Conservation (phyloP, 2,329 filamentous ascomycete genomes). For the Colletotrichum chrysophilum region DNA sequence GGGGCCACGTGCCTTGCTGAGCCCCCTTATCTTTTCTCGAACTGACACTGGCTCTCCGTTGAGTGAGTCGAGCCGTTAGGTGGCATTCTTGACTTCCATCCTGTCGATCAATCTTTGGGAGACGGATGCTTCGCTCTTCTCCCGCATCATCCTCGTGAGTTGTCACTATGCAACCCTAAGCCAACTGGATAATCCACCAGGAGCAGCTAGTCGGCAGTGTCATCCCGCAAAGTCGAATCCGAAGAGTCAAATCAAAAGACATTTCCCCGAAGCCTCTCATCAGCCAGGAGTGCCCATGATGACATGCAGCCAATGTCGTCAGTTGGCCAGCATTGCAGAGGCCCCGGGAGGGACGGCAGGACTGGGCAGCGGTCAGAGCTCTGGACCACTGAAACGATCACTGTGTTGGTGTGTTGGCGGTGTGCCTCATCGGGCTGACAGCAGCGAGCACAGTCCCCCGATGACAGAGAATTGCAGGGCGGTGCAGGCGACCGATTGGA, state of each 20-base stretch:
- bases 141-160: background rate
- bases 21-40: background rate
- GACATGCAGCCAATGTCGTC: background rate
- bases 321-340: background rate
- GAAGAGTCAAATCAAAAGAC: background rate
- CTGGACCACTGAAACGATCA: constrained; percentile 9
- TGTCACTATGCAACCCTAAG: background rate
- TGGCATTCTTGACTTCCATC: background rate
- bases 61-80: background rate
- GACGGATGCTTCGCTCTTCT: background rate
- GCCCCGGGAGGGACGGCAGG: background rate
- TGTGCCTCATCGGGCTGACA: background rate
- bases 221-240: background rate
- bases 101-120: background rate
- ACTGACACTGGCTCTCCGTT: background rate
- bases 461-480: background rate
- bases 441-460: constrained; percentile 4
- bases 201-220: background rate
- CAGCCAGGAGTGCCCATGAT: background rate
- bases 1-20: background rate
- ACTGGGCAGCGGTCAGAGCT: constrained; percentile 14
- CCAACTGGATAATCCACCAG: background rate
- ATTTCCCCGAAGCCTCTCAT: background rate
- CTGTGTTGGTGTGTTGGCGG: constrained; percentile 10
- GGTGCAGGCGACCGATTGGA: background rate